Evolutionary conservation across 2,329 filamentous ascomycete species (phyloP), one percentile per base, ranked within the genome.

Genomic region (Huntiella moniliformis): DNA sequence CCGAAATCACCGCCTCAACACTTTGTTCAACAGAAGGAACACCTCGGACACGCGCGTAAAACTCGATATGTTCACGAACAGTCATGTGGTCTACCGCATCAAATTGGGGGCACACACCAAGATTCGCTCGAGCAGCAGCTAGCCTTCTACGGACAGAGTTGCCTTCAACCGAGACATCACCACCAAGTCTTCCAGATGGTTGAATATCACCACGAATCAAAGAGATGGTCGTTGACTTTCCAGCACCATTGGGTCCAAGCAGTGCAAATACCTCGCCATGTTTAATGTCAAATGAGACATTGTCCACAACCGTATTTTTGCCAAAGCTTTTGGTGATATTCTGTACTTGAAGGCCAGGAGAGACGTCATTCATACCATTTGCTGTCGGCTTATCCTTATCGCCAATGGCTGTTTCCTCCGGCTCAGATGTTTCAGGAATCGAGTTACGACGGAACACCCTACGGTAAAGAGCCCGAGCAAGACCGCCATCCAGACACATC

Each of bases 31-130:
- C 67, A 52, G 88, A 73, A 0, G 71, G 61, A 6, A 95, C 78
- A 33, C 88, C 87, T 10, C 87, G 75, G 8, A 88, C 76, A 42
- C 78, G 74, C 4, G 87, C 88, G 58, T 95, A 96, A 63, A 95
- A 94, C 42, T 71, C 66, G 2, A 96, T 68, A 55, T 94, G 87
- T 57, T 96, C 86, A 1, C 75, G 64, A 0, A 92, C 85, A 0
- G 86, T 92, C 83, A 95, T 87, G 45, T 79, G 72, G 59, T 95
- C 88, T 64, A 93, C 79, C 6, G 87, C 87, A 56, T 86, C 81
- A 53, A 82, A 80, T 59, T 86, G 87, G 0, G 88, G 87, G 55
- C 87, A 95, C 0, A 95, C 87, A n/a, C 88, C 88, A 0, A 95
- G 71, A 54, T 85, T 74, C 1, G 73, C 67, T 42, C 87, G 74